Evolutionary conservation across 371 early-diverging fungal genomes (phyloP), one percentile per base, ranked within the genome.

Genomic region (Zopfochytrium polystomum): DNA sequence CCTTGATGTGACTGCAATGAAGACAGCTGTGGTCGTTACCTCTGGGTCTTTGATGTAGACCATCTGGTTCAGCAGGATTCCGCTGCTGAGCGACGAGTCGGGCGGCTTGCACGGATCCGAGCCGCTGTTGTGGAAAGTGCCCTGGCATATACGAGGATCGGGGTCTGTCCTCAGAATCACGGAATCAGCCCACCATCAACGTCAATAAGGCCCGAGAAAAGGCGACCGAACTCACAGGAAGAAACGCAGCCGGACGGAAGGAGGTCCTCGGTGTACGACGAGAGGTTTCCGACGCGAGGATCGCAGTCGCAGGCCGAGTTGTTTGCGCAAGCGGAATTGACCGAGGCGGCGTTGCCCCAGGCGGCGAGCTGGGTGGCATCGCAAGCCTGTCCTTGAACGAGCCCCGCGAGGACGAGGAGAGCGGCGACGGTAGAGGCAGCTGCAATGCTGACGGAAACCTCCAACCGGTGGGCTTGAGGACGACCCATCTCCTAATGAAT

Each of bases 1-100:
- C 38, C 7, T 11, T 18, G 18, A 38, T 38, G 18, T 38, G 7
- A 38, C 7, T 38, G 6, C 11, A 9, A 13, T 23, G 22, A 22
- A 11, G 43, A 55, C 13, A 9, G 6, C 55, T 13, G 15, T 5
- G 15, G 32, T 31, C 18, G n/a, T 18, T 44, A 57, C 57, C 23
- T 9, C 3, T 26, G 44, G 52, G 34, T 63, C 63, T 31, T 57
- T 26, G 32, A 63, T 63, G 57, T 63, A 63, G 29, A 56, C 63
- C 18, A 20, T 22, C 35, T 63, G 56, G 26, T 34, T 42, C 3
- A 25, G 23, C 18, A 38, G 7, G 38, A 38, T 38, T 7, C 11
- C 18, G 38, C 38, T 18, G 38, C 18, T 38, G 38, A 38, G 11
- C 18, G 38, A 11, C 7, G 7, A 11, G 11, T 38, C 18, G 38